Evolutionary conservation across 139 green algal genomes (phyloP), one percentile per base, ranked within the genome.

Genomic region (Chlorella vulgaris): DNA sequence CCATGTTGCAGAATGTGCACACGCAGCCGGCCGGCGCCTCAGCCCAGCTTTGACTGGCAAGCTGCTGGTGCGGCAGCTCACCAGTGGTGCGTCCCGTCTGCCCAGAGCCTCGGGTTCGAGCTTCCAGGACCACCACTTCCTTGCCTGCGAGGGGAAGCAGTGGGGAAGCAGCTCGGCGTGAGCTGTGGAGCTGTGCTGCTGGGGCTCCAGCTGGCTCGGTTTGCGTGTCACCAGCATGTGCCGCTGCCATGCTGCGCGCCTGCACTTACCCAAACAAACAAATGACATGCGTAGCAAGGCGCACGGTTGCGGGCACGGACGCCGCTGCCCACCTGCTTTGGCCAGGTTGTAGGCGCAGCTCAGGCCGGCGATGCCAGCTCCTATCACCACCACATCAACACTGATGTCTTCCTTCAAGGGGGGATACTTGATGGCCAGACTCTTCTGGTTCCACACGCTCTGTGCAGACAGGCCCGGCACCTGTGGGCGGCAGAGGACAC

Each of bases 61-160:
- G 47, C 33, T 24, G 5, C 65, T 4, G 26, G 21, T 43, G 22
- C 38, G 7, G 5, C 24, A 13, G 7, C 65, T 26, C 69, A 42
- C 69, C 43, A 8, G 87, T 91, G 29, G 82, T 94, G 36, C 86
- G 85, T 3, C 91, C 91, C 10, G 91, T 93, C 83, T 94, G 88
- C 1, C 91, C 91, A 0, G 67, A 81, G 15, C 91, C 91, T 18
- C 85, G 83, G 1, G 76, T 76, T 24, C 86, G 78, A 26, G 68
- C 43, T 86, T 95, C 91, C 24, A 96, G 36, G 22, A 95, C 81
- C 47, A 91, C 88, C 39, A 96, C 92, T 1, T 74, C 76, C 62
- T 93, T 91, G 74, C 91, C 91, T 89, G 84, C 55, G 29, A 8
- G 7, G 7, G 33, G 2, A 26, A 50, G 13, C 29, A 24, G 10